These are phyloP conservation scores for Talaromyces adpressus DNA, from an alignment of 495 filamentous ascomycete species.

Conservation along the genomic window DNA sequence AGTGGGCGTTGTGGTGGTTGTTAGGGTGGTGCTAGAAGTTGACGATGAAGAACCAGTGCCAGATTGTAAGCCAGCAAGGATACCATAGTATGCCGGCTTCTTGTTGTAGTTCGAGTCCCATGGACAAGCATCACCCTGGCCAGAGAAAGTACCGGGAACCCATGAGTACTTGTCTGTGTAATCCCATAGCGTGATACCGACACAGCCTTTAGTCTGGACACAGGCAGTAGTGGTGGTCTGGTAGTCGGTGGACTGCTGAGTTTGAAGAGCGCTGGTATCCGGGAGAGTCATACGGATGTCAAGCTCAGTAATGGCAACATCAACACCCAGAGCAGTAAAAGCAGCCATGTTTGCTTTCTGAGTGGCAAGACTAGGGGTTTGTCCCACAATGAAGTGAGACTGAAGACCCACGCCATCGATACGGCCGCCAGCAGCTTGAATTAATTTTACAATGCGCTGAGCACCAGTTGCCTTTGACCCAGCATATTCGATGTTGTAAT, in stretches of 20 bases:
- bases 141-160: constrained; percentile 48
- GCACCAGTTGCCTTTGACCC: constrained; percentile 41
- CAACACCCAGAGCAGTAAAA: constrained; percentile 45
- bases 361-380: constrained; percentile 36
- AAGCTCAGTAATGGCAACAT: constrained; percentile 57
- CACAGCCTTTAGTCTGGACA: constrained; percentile 46
- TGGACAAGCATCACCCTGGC: constrained; percentile 43
- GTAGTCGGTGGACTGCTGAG: constrained; percentile 54
- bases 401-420: constrained; percentile 64
- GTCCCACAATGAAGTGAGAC: constrained; percentile 52
- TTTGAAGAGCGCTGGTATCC: constrained; percentile 35
- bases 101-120: constrained; percentile 48
- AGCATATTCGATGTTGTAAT: constrained; percentile 57
- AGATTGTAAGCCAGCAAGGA: constrained; percentile 24
- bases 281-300: constrained; percentile 51
- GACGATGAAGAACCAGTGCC: constrained; percentile 15
- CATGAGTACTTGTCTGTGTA: constrained; percentile 57
- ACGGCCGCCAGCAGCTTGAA: constrained; percentile 44
- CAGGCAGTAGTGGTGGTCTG: constrained; percentile 51
- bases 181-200: constrained; percentile 64
- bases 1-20: constrained; percentile 13
- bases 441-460: constrained; percentile 42
- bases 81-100: constrained; percentile 50
- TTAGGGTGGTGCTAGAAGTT: constrained; percentile 25
- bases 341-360: constrained; percentile 41